Conservation (phyloP, 352 stramenopile genomes). For the Phytophthora aleatoria region DNA sequence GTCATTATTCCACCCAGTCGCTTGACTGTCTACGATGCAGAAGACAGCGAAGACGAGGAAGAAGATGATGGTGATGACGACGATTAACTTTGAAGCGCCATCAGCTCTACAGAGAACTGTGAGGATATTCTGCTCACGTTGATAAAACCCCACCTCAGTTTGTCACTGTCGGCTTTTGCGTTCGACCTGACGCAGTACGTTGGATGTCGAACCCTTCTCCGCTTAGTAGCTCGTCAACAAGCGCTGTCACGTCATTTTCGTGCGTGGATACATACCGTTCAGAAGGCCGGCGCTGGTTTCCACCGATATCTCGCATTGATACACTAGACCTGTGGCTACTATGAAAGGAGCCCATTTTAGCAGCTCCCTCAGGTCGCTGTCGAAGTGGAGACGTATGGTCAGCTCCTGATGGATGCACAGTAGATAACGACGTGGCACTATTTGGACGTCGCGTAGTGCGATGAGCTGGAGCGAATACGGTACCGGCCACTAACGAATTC, state of each 20-base stretch:
- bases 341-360: slow-evolving; percentile 6
- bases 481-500: not conserved
- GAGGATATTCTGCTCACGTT: not conserved
- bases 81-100: slow-evolving; percentile 22
- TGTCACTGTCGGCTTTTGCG: slow-evolving; percentile 23
- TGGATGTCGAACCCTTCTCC: slow-evolving; percentile 55
- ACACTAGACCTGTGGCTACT: slow-evolving; percentile 4
- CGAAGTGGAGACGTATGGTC: not conserved
- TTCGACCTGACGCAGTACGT: slow-evolving; percentile 21
- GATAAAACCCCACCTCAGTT: slow-evolving; percentile 6
- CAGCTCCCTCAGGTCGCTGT: slow-evolving; percentile 3
- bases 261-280: slow-evolving; percentile 21
- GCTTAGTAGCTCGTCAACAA: slow-evolving; percentile 59
- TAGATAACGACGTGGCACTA: slow-evolving; percentile 23
- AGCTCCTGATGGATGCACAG: slow-evolving; percentile 23
- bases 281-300: slow-evolving; percentile 13
- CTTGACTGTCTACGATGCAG: slow-evolving; percentile 63
- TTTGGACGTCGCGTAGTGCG: slow-evolving; percentile 14
- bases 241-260: slow-evolving; percentile 32
- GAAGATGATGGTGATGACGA: slow-evolving; percentile 17
- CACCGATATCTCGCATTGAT: slow-evolving; percentile 18
- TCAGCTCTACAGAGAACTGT: too few relatives aligned
- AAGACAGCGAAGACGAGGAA: slow-evolving; percentile 55
- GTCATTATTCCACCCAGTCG: slow-evolving; percentile 36
- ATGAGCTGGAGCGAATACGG: not conserved